Conservation (phyloP, 1,139 yeast genomes). For the Hemisphaericaspora xylofermentans region DNA sequence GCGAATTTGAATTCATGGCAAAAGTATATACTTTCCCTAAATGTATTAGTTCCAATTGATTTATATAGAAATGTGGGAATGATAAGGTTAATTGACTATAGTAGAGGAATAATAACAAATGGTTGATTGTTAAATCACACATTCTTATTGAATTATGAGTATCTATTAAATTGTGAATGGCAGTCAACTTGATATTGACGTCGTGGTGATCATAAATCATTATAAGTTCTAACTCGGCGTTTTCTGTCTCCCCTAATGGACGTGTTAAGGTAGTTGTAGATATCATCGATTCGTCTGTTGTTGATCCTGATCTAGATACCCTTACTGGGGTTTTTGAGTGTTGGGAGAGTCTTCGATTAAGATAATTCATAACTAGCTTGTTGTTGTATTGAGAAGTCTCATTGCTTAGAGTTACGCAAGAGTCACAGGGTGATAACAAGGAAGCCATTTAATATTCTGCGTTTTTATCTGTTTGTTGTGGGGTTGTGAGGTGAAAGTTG, state of each 20-base stretch:
- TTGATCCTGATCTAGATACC: conserved; percentile 2
- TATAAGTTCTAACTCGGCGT: conserved; percentile 11
- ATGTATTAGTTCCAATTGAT: conserved; percentile 15
- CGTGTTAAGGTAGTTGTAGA: not conserved
- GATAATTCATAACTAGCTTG: conserved; percentile 10
- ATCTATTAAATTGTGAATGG: conserved; percentile 13
- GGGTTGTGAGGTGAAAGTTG: no score
- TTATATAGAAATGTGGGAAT: conserved; percentile 6
- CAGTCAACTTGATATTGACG: conserved; percentile 12
- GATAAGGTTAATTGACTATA: conserved; percentile 12
- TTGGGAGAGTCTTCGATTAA: conserved; percentile 7
- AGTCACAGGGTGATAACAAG: conserved; percentile 15
- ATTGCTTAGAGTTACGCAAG: conserved; percentile 14
- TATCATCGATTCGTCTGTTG: not conserved
- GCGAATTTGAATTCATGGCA: conserved; percentile 3
- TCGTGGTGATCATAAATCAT: conserved; percentile 13
- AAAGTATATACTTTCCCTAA: conserved; percentile 15
- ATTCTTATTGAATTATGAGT: conserved; percentile 7
- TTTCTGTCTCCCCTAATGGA: not conserved
- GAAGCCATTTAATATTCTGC: no score
- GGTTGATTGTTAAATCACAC: conserved; percentile 13
- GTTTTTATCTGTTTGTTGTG: no score
- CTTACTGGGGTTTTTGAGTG: not conserved
- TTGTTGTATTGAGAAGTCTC: conserved; percentile 9
- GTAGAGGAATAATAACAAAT: conserved; percentile 13